phyloP scores from a whole-genome alignment of 805 yeast species.

The Jamesozyma gamospora region DNA sequence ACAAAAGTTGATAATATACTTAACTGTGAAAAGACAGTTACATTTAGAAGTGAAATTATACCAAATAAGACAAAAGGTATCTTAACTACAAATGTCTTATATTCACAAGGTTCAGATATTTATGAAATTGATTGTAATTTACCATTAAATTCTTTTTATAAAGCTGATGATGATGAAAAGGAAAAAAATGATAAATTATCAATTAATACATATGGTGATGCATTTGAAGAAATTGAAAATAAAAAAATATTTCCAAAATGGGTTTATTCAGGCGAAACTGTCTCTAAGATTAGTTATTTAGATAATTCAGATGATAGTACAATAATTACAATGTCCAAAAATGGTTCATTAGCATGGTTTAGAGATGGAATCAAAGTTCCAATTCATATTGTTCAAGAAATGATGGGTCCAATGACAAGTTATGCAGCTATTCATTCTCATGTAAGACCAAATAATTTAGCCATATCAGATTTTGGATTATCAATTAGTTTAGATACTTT shows the following conservation, averaged over 20 bases:
- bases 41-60: constrained; percentile 23
- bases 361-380: constrained; percentile 25
- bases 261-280: constrained; percentile 25
- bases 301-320: constrained; percentile 33
- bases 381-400: constrained; percentile 25
- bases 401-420: constrained; percentile 26
- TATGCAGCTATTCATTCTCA: constrained; percentile 24
- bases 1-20: constrained; percentile 22
- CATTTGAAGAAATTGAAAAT: constrained; percentile 40
- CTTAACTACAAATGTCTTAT: constrained; percentile 19
- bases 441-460: constrained; percentile 13
- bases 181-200: not conserved
- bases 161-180: not conserved
- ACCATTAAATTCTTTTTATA: constrained; percentile 21
- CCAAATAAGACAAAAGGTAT: constrained; percentile 24
- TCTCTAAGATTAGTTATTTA: constrained; percentile 19
- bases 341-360: constrained; percentile 29
- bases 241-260: constrained; percentile 17
- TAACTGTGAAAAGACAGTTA: constrained; percentile 18
- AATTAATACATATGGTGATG: constrained; percentile 46
- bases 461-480: constrained; percentile 25
- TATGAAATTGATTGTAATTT: constrained; percentile 23
- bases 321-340: constrained; percentile 23
- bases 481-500: constrained; percentile 20
- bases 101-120: constrained; percentile 26